A percentile compares a stretch with the other conserved stretches of the same genome.
phyloP scores from a whole-genome alignment of 179 eudicot species.

The Spergularia azorica region DNA sequence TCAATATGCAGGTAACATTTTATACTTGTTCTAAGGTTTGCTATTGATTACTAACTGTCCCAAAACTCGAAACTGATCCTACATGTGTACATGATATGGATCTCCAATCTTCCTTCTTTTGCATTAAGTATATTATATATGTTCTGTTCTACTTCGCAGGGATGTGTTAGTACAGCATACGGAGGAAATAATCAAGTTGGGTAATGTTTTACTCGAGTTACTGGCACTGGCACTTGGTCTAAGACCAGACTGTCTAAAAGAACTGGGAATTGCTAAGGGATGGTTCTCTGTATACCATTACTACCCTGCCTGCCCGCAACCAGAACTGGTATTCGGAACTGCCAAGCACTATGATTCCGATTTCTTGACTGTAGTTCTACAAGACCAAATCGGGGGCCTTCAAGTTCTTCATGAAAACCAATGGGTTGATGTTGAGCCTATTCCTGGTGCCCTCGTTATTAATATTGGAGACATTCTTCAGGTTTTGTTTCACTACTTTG shows the following conservation, averaged over 20 bases:
- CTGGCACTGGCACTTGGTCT: slow-evolving; percentile 31
- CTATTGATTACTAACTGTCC: too few species aligned
- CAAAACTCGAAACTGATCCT: too few species aligned
- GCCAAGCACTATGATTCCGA: slow-evolving; percentile 21
- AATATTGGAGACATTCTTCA: slow-evolving; percentile 23
- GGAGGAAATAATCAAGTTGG: slow-evolving; percentile 16
- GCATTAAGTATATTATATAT: too few species aligned
- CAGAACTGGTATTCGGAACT: slow-evolving; percentile 25
- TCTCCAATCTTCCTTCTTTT: too few species aligned
- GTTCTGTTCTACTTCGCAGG: slow-evolving; percentile 3
- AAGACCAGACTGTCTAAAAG: slow-evolving; percentile 8
- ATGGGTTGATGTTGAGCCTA: slow-evolving; percentile 22
- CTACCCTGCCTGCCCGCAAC: slow-evolving; percentile 34
- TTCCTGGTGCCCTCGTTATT: slow-evolving; percentile 21
- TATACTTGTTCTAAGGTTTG: not conserved
- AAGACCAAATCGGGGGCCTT: slow-evolving; percentile 28
- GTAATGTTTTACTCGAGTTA: slow-evolving; percentile 17
- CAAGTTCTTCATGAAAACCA: slow-evolving; percentile 25
- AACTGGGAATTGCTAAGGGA: slow-evolving; percentile 8
- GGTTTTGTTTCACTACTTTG: not conserved
- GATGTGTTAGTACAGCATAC: slow-evolving; percentile 23
- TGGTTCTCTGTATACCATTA: slow-evolving; percentile 20
- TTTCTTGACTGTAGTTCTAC: slow-evolving; percentile 27
- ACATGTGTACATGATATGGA: too few species aligned
- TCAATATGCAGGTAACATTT: slow-evolving; percentile 17